Conservation (phyloP, 805 yeast genomes). For the Saturnispora halmiae region DNA sequence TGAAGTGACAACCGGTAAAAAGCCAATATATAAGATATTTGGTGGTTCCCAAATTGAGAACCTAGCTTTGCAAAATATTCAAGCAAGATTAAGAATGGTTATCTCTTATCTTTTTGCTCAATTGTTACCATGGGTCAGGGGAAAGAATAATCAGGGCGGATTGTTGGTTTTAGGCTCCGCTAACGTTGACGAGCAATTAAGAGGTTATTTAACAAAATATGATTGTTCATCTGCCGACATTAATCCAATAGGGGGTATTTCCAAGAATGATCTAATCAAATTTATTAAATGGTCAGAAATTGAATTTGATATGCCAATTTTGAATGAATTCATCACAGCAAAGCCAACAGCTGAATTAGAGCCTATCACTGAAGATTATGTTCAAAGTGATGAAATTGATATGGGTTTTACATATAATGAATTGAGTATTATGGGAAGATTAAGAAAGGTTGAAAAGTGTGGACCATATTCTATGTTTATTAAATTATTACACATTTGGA, state of each 20-base stretch:
- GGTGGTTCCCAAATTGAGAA: slow-evolving; percentile 93
- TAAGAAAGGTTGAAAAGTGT: slow-evolving; percentile 86
- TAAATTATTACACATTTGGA: slow-evolving; percentile 87
- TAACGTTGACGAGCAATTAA: slow-evolving; percentile 90
- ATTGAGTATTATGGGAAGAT: slow-evolving; percentile 77
- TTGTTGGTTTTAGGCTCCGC: slow-evolving; percentile 90
- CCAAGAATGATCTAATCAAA: slow-evolving; percentile 82
- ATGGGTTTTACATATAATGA: slow-evolving; percentile 99
- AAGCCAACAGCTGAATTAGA: slow-evolving; percentile 98
- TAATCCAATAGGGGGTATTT: slow-evolving; percentile 97
- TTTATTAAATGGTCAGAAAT: slow-evolving; percentile 74
- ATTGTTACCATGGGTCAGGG: slow-evolving; percentile 89
- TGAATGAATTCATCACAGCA: slow-evolving; percentile 74
- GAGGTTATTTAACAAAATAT: slow-evolving; percentile 94
- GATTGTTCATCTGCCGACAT: slow-evolving; percentile 97
- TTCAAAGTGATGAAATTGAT: slow-evolving; percentile 93
- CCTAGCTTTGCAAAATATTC: slow-evolving; percentile 91
- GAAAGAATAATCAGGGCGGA: slow-evolving; percentile 59
- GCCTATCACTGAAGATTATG: slow-evolving; percentile 86
- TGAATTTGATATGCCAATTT: slow-evolving; percentile 65
- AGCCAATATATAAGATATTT: slow-evolving; percentile 80
- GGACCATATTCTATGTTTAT: slow-evolving; percentile 96
- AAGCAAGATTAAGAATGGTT: slow-evolving; percentile 94
- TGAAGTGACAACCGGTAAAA: slow-evolving; percentile 83
- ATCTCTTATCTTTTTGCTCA: slow-evolving; percentile 89